These are phyloP conservation scores for Xylaria acuta DNA, from an alignment of 495 filamentous ascomycete genomes.

Conservation along the genomic window DNA sequence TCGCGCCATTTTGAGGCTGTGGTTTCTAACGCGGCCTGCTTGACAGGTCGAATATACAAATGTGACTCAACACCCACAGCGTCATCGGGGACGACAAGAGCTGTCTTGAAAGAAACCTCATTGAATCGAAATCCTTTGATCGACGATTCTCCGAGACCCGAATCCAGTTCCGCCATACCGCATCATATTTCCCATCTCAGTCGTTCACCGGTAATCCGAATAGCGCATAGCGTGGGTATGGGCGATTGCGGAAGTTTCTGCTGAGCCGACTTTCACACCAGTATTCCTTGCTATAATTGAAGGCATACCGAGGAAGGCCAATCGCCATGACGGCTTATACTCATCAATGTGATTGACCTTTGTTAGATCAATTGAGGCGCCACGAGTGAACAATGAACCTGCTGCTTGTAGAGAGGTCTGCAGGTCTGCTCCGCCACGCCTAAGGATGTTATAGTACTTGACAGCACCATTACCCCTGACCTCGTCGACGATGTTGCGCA, in stretches of 20 bases:
- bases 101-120: not conserved
- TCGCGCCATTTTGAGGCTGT: not conserved
- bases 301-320: conserved; percentile 35
- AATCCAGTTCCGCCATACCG: conserved; percentile 54
- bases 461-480: not conserved
- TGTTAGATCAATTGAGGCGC: not conserved
- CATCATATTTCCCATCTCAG: conserved; percentile 36
- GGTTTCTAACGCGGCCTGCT: conserved; percentile 22
- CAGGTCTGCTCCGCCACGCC: not conserved
- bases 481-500: not conserved
- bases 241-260: not conserved
- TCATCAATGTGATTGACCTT: not conserved
- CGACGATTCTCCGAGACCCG: conserved; percentile 44
- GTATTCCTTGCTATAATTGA: conserved; percentile 32
- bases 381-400: not conserved
- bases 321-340: not conserved
- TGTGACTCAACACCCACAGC: conserved; percentile 46
- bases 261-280: conserved; percentile 9
- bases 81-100: conserved; percentile 27
- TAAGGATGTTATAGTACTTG: not conserved
- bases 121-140: conserved; percentile 31
- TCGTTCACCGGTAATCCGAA: conserved; percentile 33
- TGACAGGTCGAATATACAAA: conserved; percentile 34
- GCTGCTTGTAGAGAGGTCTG: not conserved
- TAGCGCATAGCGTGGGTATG: conserved; percentile 27